Conservation (phyloP, 148 eudicot genomes). For the Diospyros lotus region DNA sequence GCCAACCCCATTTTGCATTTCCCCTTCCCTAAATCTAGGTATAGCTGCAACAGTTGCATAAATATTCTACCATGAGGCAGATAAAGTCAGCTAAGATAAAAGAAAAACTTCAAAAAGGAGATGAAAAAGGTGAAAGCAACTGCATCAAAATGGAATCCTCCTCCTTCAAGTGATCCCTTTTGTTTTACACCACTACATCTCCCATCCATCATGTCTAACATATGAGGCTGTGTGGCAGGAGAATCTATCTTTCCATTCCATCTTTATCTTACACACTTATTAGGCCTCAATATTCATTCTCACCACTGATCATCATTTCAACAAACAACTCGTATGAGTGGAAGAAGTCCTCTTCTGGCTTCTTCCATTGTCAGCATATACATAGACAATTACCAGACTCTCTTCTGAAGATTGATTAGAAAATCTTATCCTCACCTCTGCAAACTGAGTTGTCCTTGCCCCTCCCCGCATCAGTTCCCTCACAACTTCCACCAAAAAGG, state of each 20-base stretch:
- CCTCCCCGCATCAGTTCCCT: conserved; percentile 17
- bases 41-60: not conserved
- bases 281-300: too few relatives aligned
- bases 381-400: conserved; percentile 6
- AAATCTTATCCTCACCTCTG: conserved; percentile 20
- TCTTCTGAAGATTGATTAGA: not conserved
- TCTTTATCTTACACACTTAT: not conserved
- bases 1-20: not conserved
- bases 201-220: not conserved
- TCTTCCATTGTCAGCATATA: not conserved
- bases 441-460: conserved; percentile 35
- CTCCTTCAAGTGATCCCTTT: conserved; percentile 20
- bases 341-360: not conserved
- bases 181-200: conserved; percentile 11
- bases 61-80: conserved; percentile 3
- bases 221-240: not conserved
- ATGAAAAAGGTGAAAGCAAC: conserved; percentile 7
- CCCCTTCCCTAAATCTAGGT: not conserved
- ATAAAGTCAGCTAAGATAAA: not conserved
- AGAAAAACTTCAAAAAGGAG: not conserved
- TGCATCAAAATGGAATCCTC: conserved; percentile 20
- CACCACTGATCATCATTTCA: not conserved
- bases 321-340: not conserved
- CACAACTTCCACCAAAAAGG: conserved; percentile 24
- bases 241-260: not conserved